Conservation (phyloP, 169 alveolate genomes). For the Plasmodium fragile region DNA sequence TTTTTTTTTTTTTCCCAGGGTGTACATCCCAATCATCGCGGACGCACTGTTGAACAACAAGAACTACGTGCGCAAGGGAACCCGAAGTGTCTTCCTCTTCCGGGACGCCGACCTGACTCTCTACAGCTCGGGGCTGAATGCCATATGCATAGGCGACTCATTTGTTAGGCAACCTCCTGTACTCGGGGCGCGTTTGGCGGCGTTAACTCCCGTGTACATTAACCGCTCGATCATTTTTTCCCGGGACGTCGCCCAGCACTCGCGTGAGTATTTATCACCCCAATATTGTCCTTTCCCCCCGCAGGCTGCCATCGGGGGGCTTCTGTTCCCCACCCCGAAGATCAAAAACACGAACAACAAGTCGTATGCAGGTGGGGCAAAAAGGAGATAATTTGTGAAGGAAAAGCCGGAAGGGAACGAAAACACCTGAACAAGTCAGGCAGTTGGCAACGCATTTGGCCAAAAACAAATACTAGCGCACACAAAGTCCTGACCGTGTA, state of each 20-base stretch:
- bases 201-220: background rate
- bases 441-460: background rate
- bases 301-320: slow-evolving; percentile 70
- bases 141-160: slow-evolving; percentile 65
- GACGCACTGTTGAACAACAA: slow-evolving; percentile 12
- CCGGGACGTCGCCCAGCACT: background rate
- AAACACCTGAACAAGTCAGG: background rate
- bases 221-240: background rate
- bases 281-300: background rate
- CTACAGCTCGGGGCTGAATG: slow-evolving; percentile 24
- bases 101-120: slow-evolving; percentile 18
- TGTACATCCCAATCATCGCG: slow-evolving; percentile 21
- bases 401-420: background rate
- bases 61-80: slow-evolving; percentile 10
- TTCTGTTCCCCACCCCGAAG: slow-evolving; percentile 33
- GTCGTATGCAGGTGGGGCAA: slow-evolving; percentile 26
- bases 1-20: slow-evolving; percentile 12
- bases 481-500: background rate
- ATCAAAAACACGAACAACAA: slow-evolving; percentile 37
- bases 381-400: background rate
- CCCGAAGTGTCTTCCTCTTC: slow-evolving; percentile 7
- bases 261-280: background rate
- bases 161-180: slow-evolving; percentile 8
- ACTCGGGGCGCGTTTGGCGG: background rate
- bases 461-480: background rate